Conservation (phyloP, 257 asterid genomes). For the Rhazya stricta region DNA sequence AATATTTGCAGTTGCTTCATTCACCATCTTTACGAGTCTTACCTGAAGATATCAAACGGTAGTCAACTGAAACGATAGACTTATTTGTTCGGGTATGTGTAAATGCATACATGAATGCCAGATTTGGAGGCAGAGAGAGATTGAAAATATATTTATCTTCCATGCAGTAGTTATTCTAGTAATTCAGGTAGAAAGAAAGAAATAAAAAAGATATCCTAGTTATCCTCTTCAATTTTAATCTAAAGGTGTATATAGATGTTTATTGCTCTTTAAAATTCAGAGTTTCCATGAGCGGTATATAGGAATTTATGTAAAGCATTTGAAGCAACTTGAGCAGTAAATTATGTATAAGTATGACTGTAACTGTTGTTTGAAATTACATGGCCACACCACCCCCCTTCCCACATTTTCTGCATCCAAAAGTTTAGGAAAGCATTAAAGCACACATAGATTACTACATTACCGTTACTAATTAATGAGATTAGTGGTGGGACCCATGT, state of each 20-base stretch:
- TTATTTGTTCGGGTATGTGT: not conserved
- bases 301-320: not conserved
- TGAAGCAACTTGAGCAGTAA: not conserved
- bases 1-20: slow-evolving; percentile 83
- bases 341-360: not conserved
- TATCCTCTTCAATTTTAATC: not conserved
- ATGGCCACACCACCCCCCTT: not conserved
- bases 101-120: not conserved
- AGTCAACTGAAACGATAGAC: not conserved
- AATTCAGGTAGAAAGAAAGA: not conserved
- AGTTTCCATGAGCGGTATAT: not conserved
- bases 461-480: no score
- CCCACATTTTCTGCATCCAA: no score
- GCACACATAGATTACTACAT: no score
- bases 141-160: not conserved
- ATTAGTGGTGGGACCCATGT: no score
- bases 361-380: not conserved
- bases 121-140: not conserved
- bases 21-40: slow-evolving; percentile 79
- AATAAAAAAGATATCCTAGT: not conserved
- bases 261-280: not conserved
- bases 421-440: no score
- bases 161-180: not conserved
- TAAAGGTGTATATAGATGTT: not conserved
- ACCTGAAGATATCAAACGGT: slow-evolving; percentile 36